Base-by-base conservation (phyloP, 1,284 basidiomycete species). In the Puccinia novopanici region DNA sequence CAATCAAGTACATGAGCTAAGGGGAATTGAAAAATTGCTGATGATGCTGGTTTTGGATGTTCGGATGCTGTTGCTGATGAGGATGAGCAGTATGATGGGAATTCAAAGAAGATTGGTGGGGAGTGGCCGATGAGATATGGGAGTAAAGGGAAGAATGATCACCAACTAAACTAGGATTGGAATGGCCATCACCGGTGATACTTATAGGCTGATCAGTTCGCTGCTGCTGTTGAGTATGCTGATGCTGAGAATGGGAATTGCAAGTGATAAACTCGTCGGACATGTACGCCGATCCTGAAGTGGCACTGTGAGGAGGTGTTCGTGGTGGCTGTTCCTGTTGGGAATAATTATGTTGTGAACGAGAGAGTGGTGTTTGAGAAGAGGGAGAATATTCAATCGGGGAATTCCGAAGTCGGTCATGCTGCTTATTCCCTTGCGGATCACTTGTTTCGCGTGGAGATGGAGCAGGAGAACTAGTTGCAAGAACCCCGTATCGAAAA, bases 251-350 rank as follows among this genome's bases (percentile, higher is more conserved):
- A 40, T 71, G 68, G 9, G 71, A 73, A 22, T 73, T 37, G 17
- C 71, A 73, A 30, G 52, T 73, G 17, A 37, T 73, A 22, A 73
- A 73, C 0, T 73, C 71, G 2, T 73, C 71, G 1, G 68, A 71
- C 48, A 71, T 54, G 48, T 48, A 71, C 22, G 40, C 68, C 68
- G 68, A 71, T 52, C 63, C 63, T 19, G 63, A 67, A n/a, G 34
- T 48, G 48, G 68, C 68, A 54, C 48, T 54, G 3, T 24, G 45
- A 5, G 68, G 68, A 5, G 68, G n/a, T n/a, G n/a, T 48, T 52
- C 37, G 50, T 5, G 52, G 50, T 54, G 6, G 30, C 15, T 24
- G 48, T 15, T 54, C 30, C 13, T 30, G 45, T 67, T 8, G 22
- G 22, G 34, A 19, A 52, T 52, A 48, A 34, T 34, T 27, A n/a